Conservation (phyloP, 2,329 filamentous ascomycete species). For the Clonostachys byssicola region DNA sequence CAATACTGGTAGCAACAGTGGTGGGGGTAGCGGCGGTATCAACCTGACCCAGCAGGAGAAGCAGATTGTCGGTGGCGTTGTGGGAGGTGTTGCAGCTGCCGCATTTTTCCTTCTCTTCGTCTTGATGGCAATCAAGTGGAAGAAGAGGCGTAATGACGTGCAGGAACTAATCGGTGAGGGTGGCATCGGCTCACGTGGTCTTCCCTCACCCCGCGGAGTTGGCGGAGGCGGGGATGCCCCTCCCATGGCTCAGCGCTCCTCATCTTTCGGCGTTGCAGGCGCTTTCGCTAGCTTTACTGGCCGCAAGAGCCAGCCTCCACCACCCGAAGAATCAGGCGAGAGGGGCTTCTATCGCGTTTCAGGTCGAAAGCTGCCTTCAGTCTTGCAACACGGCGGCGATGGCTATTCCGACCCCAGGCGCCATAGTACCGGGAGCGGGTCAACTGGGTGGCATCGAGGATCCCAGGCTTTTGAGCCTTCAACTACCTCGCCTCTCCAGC, state of each 20-base stretch:
- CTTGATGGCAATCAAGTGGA: constrained; percentile 50
- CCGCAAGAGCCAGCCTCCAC: constrained; percentile 25
- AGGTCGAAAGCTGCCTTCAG: constrained; percentile 60
- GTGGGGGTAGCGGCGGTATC: constrained; percentile 11
- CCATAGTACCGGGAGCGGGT: constrained; percentile 38
- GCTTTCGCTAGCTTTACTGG: constrained; percentile 41
- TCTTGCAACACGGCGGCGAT: constrained; percentile 58
- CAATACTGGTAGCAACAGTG: constrained; percentile 9
- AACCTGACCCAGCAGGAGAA: constrained; percentile 24
- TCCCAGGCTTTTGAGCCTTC: constrained; percentile 39
- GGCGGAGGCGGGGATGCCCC: neutral
- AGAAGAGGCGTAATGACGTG: constrained; percentile 37
- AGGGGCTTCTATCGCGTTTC: constrained; percentile 62
- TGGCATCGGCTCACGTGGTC: neutral
- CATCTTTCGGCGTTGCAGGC: constrained; percentile 34
- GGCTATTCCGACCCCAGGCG: constrained; percentile 49
- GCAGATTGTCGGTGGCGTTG: constrained; percentile 49
- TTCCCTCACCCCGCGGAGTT: neutral
- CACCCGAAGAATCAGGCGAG: constrained; percentile 36
- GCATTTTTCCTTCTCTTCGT: constrained; percentile 51
- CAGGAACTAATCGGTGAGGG: neutral
- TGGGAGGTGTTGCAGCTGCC: constrained; percentile 54
- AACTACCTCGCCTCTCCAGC: constrained; percentile 32
- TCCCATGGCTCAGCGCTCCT: constrained; percentile 41
- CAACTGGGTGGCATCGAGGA: constrained; percentile 49